Percentiles rank a stretch among this genome's conserved stretches.
Conservation (phyloP, 1,139 yeast species). For the Trichomonascaceae sp. region DNA sequence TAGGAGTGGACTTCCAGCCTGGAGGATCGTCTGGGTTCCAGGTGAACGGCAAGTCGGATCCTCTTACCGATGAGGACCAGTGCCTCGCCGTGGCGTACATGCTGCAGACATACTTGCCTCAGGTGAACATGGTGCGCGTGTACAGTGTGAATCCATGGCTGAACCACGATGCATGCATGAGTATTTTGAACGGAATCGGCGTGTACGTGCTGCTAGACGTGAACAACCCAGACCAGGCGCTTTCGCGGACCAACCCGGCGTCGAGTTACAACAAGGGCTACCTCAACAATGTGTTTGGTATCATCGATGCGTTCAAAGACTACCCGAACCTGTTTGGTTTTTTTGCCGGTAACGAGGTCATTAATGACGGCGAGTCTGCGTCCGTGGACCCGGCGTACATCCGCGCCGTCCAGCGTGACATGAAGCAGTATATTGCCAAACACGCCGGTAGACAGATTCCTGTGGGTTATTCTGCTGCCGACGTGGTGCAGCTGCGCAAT, state of each 20-base stretch:
- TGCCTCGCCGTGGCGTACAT: conserved; percentile 55
- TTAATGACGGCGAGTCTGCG: conserved; percentile 71
- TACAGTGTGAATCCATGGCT: conserved; percentile 68
- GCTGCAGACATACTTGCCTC: conserved; percentile 46
- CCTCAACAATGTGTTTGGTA: conserved; percentile 60
- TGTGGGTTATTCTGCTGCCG: conserved; percentile 90
- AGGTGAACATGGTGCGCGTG: conserved; percentile 46
- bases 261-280: conserved; percentile 56
- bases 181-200: conserved; percentile 74
- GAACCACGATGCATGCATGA: conserved; percentile 83
- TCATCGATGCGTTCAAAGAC: conserved; percentile 69
- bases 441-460: conserved; percentile 66
- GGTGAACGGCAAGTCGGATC: conserved; percentile 37
- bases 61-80: conserved; percentile 49
- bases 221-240: conserved; percentile 60
- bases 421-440: conserved; percentile 62
- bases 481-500: conserved; percentile 54
- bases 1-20: conserved; percentile 60
- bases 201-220: conserved; percentile 81
- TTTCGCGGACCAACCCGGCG: conserved; percentile 63
- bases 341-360: conserved; percentile 86
- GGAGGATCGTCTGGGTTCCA: conserved; percentile 44
- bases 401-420: conserved; percentile 85
- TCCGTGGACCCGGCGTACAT: conserved; percentile 39
- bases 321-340: conserved; percentile 84